phyloP scores from a whole-genome alignment of 1,284 basidiomycete genomes.

The Agroathelia rolfsii region DNA sequence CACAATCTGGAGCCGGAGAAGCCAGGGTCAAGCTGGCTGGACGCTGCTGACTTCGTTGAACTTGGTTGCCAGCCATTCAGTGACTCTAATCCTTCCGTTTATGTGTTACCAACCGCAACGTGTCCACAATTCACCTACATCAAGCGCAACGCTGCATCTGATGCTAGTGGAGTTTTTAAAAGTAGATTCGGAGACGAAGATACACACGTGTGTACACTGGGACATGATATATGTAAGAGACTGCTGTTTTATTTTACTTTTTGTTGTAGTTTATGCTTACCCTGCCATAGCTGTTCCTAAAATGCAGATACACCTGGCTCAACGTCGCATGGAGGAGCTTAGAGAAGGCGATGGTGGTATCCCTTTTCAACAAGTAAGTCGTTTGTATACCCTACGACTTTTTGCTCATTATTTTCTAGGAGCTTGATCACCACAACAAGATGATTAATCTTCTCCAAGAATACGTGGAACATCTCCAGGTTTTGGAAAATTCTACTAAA shows the following conservation, averaged over 20 bases:
- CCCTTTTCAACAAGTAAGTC: conserved; percentile 8
- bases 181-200: conserved; percentile 87
- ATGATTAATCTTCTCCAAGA: conserved; percentile 52
- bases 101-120: conserved; percentile 62
- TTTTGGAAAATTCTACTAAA: conserved; percentile 31
- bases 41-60: conserved; percentile 81
- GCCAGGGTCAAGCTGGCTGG: conserved; percentile 55
- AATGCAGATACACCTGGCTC: conserved; percentile 63
- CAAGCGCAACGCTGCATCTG: conserved; percentile 44
- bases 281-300: conserved; percentile 43
- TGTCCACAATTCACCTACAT: conserved; percentile 85
- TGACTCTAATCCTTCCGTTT: conserved; percentile 52
- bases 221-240: conserved; percentile 59
- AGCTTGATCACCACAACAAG: conserved; percentile 25
- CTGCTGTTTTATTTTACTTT: conserved; percentile 6
- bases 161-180: conserved; percentile 29
- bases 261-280: conserved; percentile 2
- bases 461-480: conserved; percentile 48
- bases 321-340: conserved; percentile 21
- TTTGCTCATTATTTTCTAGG: conserved; percentile 12
- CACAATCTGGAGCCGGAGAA: conserved; percentile 31
- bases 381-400: background rate
- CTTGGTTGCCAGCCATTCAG: conserved; percentile 55
- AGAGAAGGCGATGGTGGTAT: conserved; percentile 8
- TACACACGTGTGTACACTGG: conserved; percentile 80